Evolutionary conservation across 768 basidiomycete species (phyloP).

Genomic region (Hericium rajendrae): DNA sequence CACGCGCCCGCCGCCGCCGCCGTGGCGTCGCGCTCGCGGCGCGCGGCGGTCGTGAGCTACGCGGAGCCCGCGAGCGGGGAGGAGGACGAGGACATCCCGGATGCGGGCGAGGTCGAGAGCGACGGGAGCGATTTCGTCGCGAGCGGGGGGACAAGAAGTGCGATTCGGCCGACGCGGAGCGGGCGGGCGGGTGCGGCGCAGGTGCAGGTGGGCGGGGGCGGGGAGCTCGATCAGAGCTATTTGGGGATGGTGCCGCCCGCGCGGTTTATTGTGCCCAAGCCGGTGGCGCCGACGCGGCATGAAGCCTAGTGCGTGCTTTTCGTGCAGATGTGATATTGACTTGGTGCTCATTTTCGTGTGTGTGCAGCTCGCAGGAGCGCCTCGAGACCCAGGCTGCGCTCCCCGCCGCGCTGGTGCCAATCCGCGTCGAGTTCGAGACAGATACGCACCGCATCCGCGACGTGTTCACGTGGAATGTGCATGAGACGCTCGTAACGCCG

Average conservation of each 20-base stretch:
- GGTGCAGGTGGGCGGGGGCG: slow-evolving; percentile 20
- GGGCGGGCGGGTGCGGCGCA: slow-evolving; percentile 30
- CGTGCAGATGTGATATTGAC: not conserved
- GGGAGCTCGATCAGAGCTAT: slow-evolving; percentile 78
- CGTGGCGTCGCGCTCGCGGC: slow-evolving; percentile 34
- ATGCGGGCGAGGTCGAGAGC: slow-evolving; percentile 73
- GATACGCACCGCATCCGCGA: slow-evolving; percentile 88
- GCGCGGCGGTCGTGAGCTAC: slow-evolving; percentile 74
- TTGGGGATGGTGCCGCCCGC: slow-evolving; percentile 79
- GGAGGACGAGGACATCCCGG: slow-evolving; percentile 72
- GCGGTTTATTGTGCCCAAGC: slow-evolving; percentile 58
- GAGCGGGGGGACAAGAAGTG: slow-evolving; percentile 51
- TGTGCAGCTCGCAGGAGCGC: slow-evolving; percentile 48
- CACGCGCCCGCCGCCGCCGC: slow-evolving; percentile 24
- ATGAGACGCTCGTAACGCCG: slow-evolving; percentile 80
- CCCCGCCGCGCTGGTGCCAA: slow-evolving; percentile 64
- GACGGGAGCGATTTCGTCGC: slow-evolving; percentile 79
- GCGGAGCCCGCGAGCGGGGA: slow-evolving; percentile 79
- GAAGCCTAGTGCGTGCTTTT: slow-evolving; percentile 58
- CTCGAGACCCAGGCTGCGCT: slow-evolving; percentile 53
- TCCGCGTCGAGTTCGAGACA: slow-evolving; percentile 92
- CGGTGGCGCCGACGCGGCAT: slow-evolving; percentile 52
- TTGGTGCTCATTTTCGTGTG: not conserved
- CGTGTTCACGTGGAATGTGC: slow-evolving; percentile 91
- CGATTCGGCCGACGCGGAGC: slow-evolving; percentile 25